Evolutionary conservation across 78 protist species (phyloP), one percentile per base, ranked within the genome.

Genomic region (Chrysochromulina parva): DNA sequence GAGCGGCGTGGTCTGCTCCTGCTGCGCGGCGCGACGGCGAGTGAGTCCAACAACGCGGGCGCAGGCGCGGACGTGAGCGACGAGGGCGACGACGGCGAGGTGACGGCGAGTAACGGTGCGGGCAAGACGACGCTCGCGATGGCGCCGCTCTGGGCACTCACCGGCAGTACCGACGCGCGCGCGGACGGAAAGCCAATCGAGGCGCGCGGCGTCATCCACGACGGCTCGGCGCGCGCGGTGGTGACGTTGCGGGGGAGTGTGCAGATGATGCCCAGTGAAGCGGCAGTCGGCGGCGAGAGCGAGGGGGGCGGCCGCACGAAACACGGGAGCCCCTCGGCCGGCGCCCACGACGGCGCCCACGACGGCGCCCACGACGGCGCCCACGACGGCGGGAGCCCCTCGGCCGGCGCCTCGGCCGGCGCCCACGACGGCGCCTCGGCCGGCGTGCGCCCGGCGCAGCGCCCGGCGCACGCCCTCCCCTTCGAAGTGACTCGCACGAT

Each of bases 131-230:
- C 81, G 81, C 81, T 47, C 28, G 58, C 57, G 57, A 74, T 74
- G 84, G 84, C 84, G 57, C 53, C 84, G 53, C 28, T 74, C 26
- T 74, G 84, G 84, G 84, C 84, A 3, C 57, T 74, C 26, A 38
- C 58, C 57, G 84, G 84, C 14, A 19, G 28, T n/a, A 50, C 84
- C 4, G 84, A 74, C 84, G n/a, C 84, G 58, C 84, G 84, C 57
- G 58, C 84, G 47, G 57, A 38, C 28, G 84, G 84, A 2, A 3
- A 13, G 78, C 54, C 78, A 10, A 50, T 69, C 26, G 78, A 69
- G 78, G 38, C 78, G 78, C 28, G 78, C n/a, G 78, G 78, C 48
- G 78, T 69, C 50, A 69, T 69, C 7, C 2, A 13, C 50, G 78
- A 69, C 10, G 78, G 78, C 13, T 28, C 78, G 26, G 4, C 38